phyloP scores from a whole-genome alignment of 371 early-diverging fungal genomes.

The Coemansia sp. region DNA sequence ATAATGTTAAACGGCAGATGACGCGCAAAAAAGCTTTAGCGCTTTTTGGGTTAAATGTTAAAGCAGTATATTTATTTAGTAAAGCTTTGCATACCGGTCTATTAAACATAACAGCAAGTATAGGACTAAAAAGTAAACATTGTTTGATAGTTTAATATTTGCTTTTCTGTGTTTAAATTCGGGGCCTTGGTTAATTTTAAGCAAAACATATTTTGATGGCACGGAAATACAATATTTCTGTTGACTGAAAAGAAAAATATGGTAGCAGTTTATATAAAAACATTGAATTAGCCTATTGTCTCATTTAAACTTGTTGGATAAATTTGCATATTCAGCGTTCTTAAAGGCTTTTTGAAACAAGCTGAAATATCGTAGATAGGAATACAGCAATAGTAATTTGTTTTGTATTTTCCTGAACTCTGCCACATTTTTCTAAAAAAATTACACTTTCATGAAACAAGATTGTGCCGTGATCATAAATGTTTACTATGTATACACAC shows the following conservation, averaged over 20 bases:
- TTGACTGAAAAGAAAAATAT: not conserved
- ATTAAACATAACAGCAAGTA: too few species aligned
- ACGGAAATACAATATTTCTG: not conserved
- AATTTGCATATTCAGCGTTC: not conserved
- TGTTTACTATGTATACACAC: not conserved
- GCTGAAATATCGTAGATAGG: too few species aligned
- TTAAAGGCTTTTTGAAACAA: too few species aligned
- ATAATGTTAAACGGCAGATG: not conserved
- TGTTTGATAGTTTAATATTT: too few species aligned
- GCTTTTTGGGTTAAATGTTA: not conserved
- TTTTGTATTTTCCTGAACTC: not conserved
- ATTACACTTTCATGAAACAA: not conserved
- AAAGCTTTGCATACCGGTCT: not conserved
- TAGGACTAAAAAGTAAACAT: too few species aligned
- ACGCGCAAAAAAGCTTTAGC: not conserved
- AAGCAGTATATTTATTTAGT: not conserved
- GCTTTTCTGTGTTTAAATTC: not conserved
- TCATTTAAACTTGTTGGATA: not conserved
- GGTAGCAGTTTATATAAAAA: not conserved
- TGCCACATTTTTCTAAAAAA: not conserved
- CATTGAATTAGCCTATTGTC: not conserved
- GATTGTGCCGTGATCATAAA: not conserved
- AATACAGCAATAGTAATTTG: not conserved
- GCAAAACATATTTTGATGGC: not conserved
- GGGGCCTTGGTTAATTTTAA: not conserved